These are phyloP conservation scores for Cicer yamashitae DNA, from an alignment of 306 rosid species.

Conservation along the genomic window DNA sequence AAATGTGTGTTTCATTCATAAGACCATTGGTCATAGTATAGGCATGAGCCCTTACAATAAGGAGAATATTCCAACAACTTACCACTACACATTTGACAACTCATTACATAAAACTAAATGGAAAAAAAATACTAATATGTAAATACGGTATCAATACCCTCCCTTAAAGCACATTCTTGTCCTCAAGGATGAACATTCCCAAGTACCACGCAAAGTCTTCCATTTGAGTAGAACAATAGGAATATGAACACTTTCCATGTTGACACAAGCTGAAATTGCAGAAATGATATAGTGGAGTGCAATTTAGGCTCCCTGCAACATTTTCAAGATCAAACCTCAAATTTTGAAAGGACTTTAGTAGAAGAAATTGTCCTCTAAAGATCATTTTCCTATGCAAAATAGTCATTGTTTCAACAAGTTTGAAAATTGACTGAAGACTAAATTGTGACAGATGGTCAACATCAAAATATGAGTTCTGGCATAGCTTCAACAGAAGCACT, in stretches of 20 bases:
- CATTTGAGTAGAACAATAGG: not conserved
- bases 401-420: not conserved
- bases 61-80: conserved; percentile 21
- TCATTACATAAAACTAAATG: conserved; percentile 3
- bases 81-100: not conserved
- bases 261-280: too few species aligned
- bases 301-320: too few species aligned
- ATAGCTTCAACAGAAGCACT: not conserved
- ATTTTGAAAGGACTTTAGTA: too few species aligned
- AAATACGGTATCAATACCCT: not conserved
- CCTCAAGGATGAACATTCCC: not conserved
- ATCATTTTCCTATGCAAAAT: not conserved
- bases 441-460: not conserved
- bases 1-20: not conserved
- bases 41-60: not conserved
- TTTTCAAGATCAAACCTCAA: too few species aligned
- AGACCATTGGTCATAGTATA: not conserved
- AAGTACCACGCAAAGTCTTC: not conserved
- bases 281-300: too few species aligned
- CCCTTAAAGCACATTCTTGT: not conserved
- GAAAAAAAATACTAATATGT: not conserved
- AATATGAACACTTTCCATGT: not conserved
- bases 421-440: too few species aligned
- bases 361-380: too few species aligned
- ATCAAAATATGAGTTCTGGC: not conserved